Evolutionary conservation across 2,329 filamentous ascomycete species (phyloP).

Genomic region (Sclerotinia glacialis): DNA sequence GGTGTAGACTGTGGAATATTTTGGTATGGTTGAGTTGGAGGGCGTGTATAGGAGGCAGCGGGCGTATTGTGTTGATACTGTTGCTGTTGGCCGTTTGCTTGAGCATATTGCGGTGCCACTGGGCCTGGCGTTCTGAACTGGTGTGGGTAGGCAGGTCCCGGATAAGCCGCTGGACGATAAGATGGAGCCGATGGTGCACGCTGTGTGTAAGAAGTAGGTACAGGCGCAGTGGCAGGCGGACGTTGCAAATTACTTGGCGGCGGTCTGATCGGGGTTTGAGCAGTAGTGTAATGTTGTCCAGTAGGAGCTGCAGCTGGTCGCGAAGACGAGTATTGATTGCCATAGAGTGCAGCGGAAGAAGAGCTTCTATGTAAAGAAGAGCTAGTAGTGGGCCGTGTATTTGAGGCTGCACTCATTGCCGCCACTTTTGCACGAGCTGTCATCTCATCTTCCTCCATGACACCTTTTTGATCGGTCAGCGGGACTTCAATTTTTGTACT

Average conservation of each 20-base stretch:
- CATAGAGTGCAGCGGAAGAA: constrained; percentile 34
- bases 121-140: constrained; percentile 35
- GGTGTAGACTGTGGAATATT: constrained; percentile 31
- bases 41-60: constrained; percentile 31
- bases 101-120: constrained; percentile 31
- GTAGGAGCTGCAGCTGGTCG: constrained; percentile 24
- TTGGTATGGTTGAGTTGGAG: constrained; percentile 32
- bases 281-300: constrained; percentile 23
- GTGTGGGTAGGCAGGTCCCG: constrained; percentile 36
- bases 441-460: constrained; percentile 53
- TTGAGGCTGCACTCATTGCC: constrained; percentile 28
- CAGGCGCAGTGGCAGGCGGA: constrained; percentile 33
- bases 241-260: constrained; percentile 33
- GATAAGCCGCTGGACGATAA: constrained; percentile 35
- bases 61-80: constrained; percentile 33
- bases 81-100: constrained; percentile 26
- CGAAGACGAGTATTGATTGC: constrained; percentile 38
- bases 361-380: constrained; percentile 33
- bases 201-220: constrained; percentile 31
- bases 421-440: constrained; percentile 34
- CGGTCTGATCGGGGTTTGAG: constrained; percentile 36
- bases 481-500: constrained; percentile 51
- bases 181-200: constrained; percentile 32
- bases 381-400: constrained; percentile 28
- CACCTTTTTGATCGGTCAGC: constrained; percentile 48